Conservation (phyloP, 2,329 filamentous ascomycete species). For the Orbilia quercus region DNA sequence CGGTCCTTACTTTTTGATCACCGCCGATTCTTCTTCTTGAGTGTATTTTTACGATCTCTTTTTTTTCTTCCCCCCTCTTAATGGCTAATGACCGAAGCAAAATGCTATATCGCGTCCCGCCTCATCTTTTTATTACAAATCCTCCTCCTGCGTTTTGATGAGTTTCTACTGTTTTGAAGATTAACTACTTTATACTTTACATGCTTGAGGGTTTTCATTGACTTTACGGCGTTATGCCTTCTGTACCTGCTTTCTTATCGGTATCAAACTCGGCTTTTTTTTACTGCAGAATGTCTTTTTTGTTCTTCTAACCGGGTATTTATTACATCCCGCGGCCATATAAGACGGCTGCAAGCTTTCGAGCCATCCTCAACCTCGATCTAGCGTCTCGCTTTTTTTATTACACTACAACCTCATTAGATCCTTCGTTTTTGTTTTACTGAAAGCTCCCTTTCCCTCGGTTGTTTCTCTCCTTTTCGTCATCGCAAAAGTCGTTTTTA, state of each 20-base stretch:
- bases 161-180: conserved; percentile 39
- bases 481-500: conserved; percentile 49
- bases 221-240: conserved; percentile 53
- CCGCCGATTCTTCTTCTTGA: conserved; percentile 41
- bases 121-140: conserved; percentile 26
- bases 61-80: conserved; percentile 29
- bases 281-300: conserved; percentile 30
- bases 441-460: neutral
- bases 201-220: conserved; percentile 36
- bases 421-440: conserved; percentile 21
- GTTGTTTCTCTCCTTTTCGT: conserved; percentile 16
- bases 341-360: conserved; percentile 19
- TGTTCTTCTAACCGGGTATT: conserved; percentile 12
- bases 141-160: conserved; percentile 16
- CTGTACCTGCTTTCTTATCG: conserved; percentile 10
- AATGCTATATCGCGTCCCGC: conserved; percentile 37
- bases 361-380: conserved; percentile 28
- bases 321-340: conserved; percentile 21
- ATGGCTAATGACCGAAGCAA: conserved; percentile 50
- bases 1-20: neutral
- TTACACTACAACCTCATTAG: conserved; percentile 31
- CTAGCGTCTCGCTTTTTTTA: conserved; percentile 23
- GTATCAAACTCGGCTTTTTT: conserved; percentile 20
- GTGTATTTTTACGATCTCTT: conserved; percentile 57
- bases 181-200: conserved; percentile 43